phyloP scores from a whole-genome alignment of 345 rosid genomes.

The Reutealis trisperma region DNA sequence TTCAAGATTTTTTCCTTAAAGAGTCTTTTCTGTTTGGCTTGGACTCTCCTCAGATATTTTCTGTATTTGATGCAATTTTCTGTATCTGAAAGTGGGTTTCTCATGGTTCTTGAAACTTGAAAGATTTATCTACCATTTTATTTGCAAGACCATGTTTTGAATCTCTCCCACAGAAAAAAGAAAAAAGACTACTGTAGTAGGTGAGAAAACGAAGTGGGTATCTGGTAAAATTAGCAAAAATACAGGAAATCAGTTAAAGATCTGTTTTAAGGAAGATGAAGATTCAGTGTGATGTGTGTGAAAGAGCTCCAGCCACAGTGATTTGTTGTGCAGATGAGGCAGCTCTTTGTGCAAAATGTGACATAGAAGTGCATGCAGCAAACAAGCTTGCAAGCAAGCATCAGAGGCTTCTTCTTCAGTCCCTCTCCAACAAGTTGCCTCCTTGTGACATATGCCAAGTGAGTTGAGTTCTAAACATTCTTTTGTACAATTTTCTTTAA shows the following conservation, averaged over 20 bases:
- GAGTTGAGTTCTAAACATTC: conserved; percentile 1
- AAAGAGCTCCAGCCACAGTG: conserved; percentile 87
- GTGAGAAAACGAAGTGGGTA: neutral
- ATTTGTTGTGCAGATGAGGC: conserved; percentile 99
- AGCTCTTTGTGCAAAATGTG: conserved; percentile 82
- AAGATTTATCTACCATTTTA: neutral
- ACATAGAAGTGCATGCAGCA: conserved; percentile 89
- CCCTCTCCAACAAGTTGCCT: conserved; percentile 75
- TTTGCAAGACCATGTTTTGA: neutral
- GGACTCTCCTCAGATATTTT: too few species aligned
- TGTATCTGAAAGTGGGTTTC: neutral
- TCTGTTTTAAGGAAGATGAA: conserved; percentile 52
- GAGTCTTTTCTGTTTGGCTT: neutral
- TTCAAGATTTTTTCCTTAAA: neutral
- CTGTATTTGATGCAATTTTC: neutral
- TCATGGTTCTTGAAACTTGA: neutral
- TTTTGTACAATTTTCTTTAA: neutral
- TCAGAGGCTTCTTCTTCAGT: conserved; percentile 84
- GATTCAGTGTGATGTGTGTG: conserved; percentile 98
- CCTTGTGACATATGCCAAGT: conserved; percentile 93
- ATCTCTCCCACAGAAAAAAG: neutral
- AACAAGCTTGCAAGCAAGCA: conserved; percentile 96
- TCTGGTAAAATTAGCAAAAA: neutral
- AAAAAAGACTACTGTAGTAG: neutral
- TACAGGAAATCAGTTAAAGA: neutral